Percentiles rank a stretch among this genome's conserved stretches.
phyloP scores from a whole-genome alignment of 2,329 filamentous ascomycete species.

The Ceratocystis ficicola region DNA sequence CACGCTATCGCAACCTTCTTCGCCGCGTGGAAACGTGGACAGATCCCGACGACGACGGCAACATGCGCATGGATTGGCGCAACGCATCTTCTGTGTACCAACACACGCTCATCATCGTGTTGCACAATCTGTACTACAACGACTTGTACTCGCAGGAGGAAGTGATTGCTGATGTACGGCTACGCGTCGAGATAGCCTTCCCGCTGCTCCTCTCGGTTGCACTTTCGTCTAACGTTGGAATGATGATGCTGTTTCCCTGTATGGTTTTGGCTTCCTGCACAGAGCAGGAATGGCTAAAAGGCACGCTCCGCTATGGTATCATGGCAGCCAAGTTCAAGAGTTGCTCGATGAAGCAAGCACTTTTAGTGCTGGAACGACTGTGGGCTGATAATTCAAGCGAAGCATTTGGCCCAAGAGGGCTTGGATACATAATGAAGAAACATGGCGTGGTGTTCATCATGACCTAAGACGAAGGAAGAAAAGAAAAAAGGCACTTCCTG shows the following conservation, averaged over 20 bases:
- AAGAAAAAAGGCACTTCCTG: no score
- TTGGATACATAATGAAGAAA: constrained; percentile 21
- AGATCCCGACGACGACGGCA: constrained; percentile 18
- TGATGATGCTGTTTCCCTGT: constrained; percentile 20
- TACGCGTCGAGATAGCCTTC: constrained; percentile 18
- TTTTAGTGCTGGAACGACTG: constrained; percentile 15
- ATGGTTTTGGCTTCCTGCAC: constrained; percentile 20
- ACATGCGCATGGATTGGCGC: constrained; percentile 18
- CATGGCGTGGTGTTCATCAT: constrained; percentile 19
- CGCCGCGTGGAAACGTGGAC: constrained; percentile 13
- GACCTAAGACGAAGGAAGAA: constrained; percentile 2
- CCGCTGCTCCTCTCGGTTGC: constrained; percentile 20
- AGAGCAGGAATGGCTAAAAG: constrained; percentile 20
- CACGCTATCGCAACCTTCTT: constrained; percentile 16
- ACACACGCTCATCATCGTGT: constrained; percentile 16
- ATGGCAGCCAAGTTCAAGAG: constrained; percentile 21
- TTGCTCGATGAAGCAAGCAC: constrained; percentile 19
- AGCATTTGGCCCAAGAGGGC: constrained; percentile 20
- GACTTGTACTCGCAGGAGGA: constrained; percentile 15
- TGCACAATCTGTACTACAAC: constrained; percentile 20
- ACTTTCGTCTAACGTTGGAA: constrained; percentile 20
- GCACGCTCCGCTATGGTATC: constrained; percentile 20
- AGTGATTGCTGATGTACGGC: constrained; percentile 14
- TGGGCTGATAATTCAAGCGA: constrained; percentile 16
- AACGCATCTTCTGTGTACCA: constrained; percentile 20